These are phyloP conservation scores for Auriculariales sp. DNA, from an alignment of 768 basidiomycete genomes.

Conservation along the genomic window DNA sequence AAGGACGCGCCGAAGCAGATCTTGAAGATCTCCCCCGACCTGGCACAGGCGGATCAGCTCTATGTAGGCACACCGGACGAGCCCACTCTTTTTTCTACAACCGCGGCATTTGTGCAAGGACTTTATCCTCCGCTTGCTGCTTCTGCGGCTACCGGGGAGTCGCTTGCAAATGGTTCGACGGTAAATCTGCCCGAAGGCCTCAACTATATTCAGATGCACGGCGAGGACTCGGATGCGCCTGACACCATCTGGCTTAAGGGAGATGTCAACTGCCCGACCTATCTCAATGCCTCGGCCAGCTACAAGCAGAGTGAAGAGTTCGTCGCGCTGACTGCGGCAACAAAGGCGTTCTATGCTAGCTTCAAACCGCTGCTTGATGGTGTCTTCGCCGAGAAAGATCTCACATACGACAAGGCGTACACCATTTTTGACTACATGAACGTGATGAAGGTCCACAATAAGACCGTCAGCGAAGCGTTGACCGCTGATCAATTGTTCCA, in stretches of 20 bases:
- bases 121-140: neutral
- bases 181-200: neutral
- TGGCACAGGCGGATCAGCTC: neutral
- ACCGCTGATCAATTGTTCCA: neutral
- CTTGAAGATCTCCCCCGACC: neutral
- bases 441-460: neutral
- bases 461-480: neutral
- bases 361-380: neutral
- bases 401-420: neutral
- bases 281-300: neutral
- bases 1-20: neutral
- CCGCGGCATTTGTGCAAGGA: neutral
- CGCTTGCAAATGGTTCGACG: neutral
- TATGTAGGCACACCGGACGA: neutral
- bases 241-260: neutral
- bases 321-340: neutral
- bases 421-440: neutral
- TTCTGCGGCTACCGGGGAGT: neutral
- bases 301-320: neutral
- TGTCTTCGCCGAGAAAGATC: neutral
- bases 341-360: neutral
- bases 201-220: neutral
- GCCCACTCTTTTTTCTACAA: neutral
- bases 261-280: neutral
- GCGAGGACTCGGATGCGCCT: neutral